Percentiles rank a stretch among this genome's conserved stretches.
phyloP scores from a whole-genome alignment of 2,329 filamentous ascomycete genomes.

The Sporothrix brunneoviolacea region DNA sequence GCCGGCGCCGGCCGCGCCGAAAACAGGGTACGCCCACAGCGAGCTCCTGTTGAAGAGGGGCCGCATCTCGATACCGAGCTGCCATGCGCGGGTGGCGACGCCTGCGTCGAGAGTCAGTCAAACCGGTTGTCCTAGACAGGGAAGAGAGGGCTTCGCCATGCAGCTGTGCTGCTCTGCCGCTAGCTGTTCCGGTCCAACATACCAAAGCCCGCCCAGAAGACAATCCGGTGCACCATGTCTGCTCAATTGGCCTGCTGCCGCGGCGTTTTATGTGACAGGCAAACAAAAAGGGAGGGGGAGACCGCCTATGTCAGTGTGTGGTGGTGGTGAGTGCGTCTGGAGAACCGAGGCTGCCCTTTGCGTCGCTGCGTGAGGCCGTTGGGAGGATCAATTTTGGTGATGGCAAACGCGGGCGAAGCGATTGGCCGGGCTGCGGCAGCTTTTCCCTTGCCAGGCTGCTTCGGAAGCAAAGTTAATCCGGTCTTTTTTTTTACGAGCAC shows the following conservation, averaged over 20 bases:
- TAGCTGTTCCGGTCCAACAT: constrained; percentile 37
- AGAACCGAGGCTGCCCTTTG: too few species aligned
- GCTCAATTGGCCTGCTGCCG: not conserved
- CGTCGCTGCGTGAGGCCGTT: too few species aligned
- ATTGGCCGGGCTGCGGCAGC: constrained; percentile 12
- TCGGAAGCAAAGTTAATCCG: constrained; percentile 9
- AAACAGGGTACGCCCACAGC: constrained; percentile 88
- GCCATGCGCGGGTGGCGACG: constrained; percentile 86
- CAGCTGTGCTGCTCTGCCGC: too few species aligned
- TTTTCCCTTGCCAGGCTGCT: not conserved
- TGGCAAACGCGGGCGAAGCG: constrained; percentile 16
- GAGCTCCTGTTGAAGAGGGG: constrained; percentile 80
- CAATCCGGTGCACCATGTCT: constrained; percentile 57
- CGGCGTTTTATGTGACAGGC: not conserved
- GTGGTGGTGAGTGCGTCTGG: too few species aligned
- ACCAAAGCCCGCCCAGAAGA: constrained; percentile 93
- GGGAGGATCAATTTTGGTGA: constrained; percentile 17
- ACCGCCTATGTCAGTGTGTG: too few species aligned
- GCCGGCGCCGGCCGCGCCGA: constrained; percentile 75
- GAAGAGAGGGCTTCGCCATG: too few species aligned
- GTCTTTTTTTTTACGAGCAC: not conserved
- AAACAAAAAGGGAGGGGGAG: too few species aligned
- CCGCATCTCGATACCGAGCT: constrained; percentile 97
- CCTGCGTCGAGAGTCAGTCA: constrained; percentile 44
- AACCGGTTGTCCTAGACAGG: too few species aligned